Conservation (phyloP, 495 filamentous ascomycete genomes). For the Trichoderma orchidacearum region DNA sequence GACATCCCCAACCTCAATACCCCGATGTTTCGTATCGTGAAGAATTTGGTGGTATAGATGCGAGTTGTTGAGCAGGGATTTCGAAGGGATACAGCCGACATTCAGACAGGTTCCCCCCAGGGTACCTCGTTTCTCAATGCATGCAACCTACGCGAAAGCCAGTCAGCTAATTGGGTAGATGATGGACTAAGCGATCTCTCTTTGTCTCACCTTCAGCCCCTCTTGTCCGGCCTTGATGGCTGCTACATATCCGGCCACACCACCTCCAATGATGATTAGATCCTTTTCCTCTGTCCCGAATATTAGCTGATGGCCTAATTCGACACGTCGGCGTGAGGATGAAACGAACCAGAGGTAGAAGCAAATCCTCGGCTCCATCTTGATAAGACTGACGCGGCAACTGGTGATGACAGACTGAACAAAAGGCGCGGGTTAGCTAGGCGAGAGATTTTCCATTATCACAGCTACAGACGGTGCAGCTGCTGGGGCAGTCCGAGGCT, state of each 20-base stretch:
- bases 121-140: conserved; percentile 94
- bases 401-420: not conserved
- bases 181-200: not conserved
- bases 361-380: conserved; percentile 3
- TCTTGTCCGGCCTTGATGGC: conserved; percentile 98
- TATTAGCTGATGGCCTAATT: conserved; percentile 7
- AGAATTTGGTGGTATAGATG: conserved; percentile 96
- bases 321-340: not conserved
- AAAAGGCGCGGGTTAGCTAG: not conserved
- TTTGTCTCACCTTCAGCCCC: conserved; percentile 69
- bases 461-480: not conserved
- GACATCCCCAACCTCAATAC: conserved; percentile 87
- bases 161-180: not conserved
- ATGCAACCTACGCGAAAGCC: conserved; percentile 54
- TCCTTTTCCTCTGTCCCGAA: conserved; percentile 63
- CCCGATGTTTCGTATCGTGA: conserved; percentile 93
- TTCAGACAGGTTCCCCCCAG: conserved; percentile 97
- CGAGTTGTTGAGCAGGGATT: conserved; percentile 99
- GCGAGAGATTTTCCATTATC: conserved; percentile 1
- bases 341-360: conserved; percentile 4
- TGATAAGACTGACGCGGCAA: not conserved
- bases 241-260: conserved; percentile 96
- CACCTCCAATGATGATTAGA: conserved; percentile 89
- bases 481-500: conserved; percentile 11
- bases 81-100: conserved; percentile 97